These are phyloP conservation scores for Yamadazyma siamensis DNA, from an alignment of 1,139 yeast genomes.

Conservation along the genomic window DNA sequence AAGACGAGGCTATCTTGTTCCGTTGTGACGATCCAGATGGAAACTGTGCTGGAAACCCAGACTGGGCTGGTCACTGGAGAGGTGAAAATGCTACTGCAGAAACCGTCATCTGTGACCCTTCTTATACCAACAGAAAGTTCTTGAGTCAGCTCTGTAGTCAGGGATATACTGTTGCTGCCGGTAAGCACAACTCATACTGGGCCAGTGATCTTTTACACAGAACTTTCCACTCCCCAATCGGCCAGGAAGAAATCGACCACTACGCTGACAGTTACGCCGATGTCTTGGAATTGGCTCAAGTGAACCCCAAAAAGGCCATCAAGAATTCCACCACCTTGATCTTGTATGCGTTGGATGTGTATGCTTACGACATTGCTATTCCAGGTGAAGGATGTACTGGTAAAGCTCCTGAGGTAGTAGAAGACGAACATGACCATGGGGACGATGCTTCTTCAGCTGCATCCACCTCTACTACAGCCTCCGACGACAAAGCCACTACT, in stretches of 20 bases:
- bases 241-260: constrained; percentile 18
- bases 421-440: constrained; percentile 4
- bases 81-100: constrained; percentile 30
- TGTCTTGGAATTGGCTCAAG: constrained; percentile 18
- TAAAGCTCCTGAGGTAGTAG: constrained; percentile 1
- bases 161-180: constrained; percentile 18
- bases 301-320: constrained; percentile 12
- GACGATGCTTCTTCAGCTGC: neutral
- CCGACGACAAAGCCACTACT: constrained; percentile 1
- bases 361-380: constrained; percentile 19
- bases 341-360: constrained; percentile 19
- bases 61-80: constrained; percentile 38
- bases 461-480: constrained; percentile 3
- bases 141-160: constrained; percentile 19
- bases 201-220: constrained; percentile 20
- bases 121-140: constrained; percentile 15
- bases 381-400: constrained; percentile 21
- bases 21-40: constrained; percentile 35
- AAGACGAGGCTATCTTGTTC: constrained; percentile 22
- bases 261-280: constrained; percentile 20
- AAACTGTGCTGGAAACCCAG: constrained; percentile 22
- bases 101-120: constrained; percentile 20
- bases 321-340: constrained; percentile 17
- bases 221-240: constrained; percentile 23
- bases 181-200: constrained; percentile 13